Evolutionary conservation across 2,329 filamentous ascomycete genomes (phyloP), one percentile per base, ranked within the genome.

Genomic region (Botryotinia narcissicola): DNA sequence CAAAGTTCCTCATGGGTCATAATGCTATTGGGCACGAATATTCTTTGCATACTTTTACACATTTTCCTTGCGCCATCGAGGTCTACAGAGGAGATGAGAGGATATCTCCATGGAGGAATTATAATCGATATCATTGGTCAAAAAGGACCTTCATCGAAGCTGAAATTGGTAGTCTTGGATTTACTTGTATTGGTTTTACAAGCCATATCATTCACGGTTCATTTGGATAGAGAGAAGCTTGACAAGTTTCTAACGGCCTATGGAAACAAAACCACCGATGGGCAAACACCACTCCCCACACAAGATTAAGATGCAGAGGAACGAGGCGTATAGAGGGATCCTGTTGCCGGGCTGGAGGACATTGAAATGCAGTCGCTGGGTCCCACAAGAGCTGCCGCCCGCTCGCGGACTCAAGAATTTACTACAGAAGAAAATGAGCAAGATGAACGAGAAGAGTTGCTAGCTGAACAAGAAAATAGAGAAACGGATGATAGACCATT

Each of bases 71-170:
- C 86, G 12, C 82, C 89, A 0, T 87, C 89, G 0, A 81, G 83
- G 35, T 89, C 88, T n/a, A 85, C 86, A 74, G 90, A 92, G 77
- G 85, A 87, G 54, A 86, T 88, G 74, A 84, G 89, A 70, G 90
- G 90, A 37, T 92, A 92, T 78, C 84, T 91, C 37, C 90, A 92
- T 75, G 90, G 90, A 37, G 90, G 90, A 48, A 83, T 92, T 69
- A 84, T 92, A 37, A 86, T 92, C 77, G 90, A 92, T 78, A 90
- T 92, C 76, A 85, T 92, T 76, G 90, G 90, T 22, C 90, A 92
- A 80, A 87, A 86, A 76, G 88, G 89, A 6, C 88, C 90, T 2
- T 85, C 86, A 2, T 90, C 88, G 37, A 85, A 85, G 75, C 78
- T 88, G 25, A 85, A 87, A 69, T 85, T 91, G 63, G 76, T 91